Conservation (phyloP, 2,329 filamentous ascomycete species). For the Colletotrichum sublineola region DNA sequence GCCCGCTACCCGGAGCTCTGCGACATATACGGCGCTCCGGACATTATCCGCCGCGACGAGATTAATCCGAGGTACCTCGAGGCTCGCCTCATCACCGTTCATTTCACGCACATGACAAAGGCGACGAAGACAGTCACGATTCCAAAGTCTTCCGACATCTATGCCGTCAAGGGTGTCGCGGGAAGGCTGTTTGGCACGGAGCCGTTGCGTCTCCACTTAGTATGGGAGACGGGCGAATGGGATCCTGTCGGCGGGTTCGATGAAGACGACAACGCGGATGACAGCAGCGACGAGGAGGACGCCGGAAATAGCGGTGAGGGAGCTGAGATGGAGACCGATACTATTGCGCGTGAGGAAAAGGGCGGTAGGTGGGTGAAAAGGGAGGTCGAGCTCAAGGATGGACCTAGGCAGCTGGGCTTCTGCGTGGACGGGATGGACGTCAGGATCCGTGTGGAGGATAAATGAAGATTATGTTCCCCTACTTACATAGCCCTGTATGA, state of each 20-base stretch:
- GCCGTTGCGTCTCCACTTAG: constrained; percentile 74
- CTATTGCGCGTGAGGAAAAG: constrained; percentile 45
- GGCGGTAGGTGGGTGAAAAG: constrained; percentile 77
- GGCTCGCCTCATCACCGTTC: constrained; percentile 78
- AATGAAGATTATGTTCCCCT: constrained; percentile 40
- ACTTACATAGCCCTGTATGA: too few relatives aligned
- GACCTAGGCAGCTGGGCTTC: constrained; percentile 85
- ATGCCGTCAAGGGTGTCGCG: constrained; percentile 83
- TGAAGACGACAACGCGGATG: constrained; percentile 64
- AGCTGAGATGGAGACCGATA: constrained; percentile 42
- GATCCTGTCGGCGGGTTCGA: constrained; percentile 79
- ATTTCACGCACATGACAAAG: constrained; percentile 55
- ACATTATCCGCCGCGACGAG: constrained; percentile 67
- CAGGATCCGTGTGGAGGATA: constrained; percentile 76
- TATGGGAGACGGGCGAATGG: constrained; percentile 94
- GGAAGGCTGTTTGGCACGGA: constrained; percentile 76
- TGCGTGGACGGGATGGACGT: constrained; percentile 82
- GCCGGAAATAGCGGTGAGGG: constrained; percentile 43
- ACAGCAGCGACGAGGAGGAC: constrained; percentile 66
- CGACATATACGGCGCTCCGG: constrained; percentile 79
- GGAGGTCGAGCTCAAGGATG: constrained; percentile 83
- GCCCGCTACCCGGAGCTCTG: constrained; percentile 82
- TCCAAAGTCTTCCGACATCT: constrained; percentile 83
- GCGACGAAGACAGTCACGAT: constrained; percentile 63
- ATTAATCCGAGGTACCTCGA: constrained; percentile 86